Evolutionary conservation across 441 rosid genomes (phyloP).

Genomic region (Pelargonium citronellum): DNA sequence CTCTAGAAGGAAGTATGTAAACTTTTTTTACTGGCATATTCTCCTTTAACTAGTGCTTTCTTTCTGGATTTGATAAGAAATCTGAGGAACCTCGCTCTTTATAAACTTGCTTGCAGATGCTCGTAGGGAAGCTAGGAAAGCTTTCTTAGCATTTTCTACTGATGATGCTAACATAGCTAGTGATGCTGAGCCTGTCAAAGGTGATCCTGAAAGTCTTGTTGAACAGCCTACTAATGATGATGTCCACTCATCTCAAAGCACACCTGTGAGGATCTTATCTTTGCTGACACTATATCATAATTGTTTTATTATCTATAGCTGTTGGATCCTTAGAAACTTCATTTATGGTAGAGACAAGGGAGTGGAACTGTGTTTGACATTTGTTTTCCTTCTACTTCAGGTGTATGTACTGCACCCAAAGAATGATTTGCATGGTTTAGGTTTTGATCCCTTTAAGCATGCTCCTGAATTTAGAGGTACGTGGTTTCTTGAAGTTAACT

Average conservation of each 20-base stretch:
- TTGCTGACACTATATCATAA: slow-evolving; percentile 14
- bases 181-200: slow-evolving; percentile 36
- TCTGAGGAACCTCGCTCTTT: not conserved
- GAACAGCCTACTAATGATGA: slow-evolving; percentile 41
- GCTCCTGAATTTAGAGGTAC: slow-evolving; percentile 98
- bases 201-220: slow-evolving; percentile 32
- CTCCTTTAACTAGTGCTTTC: not conserved
- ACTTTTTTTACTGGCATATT: slow-evolving; percentile 4
- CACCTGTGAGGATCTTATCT: slow-evolving; percentile 59
- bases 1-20: not conserved
- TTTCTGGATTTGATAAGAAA: not conserved
- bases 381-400: slow-evolving; percentile 36
- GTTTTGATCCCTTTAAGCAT: slow-evolving; percentile 85
- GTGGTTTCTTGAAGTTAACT: slow-evolving; percentile 24
- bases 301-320: not conserved
- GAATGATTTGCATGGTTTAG: slow-evolving; percentile 83
- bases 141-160: slow-evolving; percentile 77
- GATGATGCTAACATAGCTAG: slow-evolving; percentile 37
- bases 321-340: not conserved
- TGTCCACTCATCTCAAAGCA: slow-evolving; percentile 43
- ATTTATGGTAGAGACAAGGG: not conserved
- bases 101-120: slow-evolving; percentile 45
- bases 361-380: not conserved
- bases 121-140: slow-evolving; percentile 97
- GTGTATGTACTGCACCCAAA: slow-evolving; percentile 69